Conservation (phyloP, 2,329 filamentous ascomycete species). For the Neofusicoccum sp. region DNA sequence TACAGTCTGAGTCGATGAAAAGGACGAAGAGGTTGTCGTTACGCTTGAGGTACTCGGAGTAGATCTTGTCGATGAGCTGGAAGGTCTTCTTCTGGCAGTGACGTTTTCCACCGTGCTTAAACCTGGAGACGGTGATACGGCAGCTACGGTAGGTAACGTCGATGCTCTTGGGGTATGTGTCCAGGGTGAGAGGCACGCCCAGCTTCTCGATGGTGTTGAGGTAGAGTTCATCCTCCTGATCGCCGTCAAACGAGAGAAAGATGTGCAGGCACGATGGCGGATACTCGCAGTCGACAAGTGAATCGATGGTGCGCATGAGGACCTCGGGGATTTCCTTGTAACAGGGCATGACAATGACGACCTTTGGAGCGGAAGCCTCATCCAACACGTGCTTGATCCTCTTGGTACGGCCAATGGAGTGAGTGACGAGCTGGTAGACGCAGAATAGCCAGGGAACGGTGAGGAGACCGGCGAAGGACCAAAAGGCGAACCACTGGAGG, state of each 20-base stretch:
- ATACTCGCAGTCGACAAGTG: constrained; percentile 90
- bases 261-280: constrained; percentile 89
- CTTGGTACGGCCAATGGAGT: constrained; percentile 77
- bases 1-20: constrained; percentile 97
- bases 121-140: constrained; percentile 85
- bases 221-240: constrained; percentile 84
- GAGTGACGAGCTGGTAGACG: constrained; percentile 85
- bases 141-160: constrained; percentile 81
- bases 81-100: constrained; percentile 93
- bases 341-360: constrained; percentile 94
- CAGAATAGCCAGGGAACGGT: constrained; percentile 91
- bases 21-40: constrained; percentile 94
- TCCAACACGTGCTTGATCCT: constrained; percentile 82
- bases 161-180: constrained; percentile 83
- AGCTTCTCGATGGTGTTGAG: constrained; percentile 81
- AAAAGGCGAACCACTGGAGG: constrained; percentile 95
- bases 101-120: constrained; percentile 89
- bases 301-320: constrained; percentile 82
- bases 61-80: constrained; percentile 89
- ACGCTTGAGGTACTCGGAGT: constrained; percentile 77
- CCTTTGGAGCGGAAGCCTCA: constrained; percentile 83
- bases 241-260: constrained; percentile 92
- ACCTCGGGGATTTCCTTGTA: constrained; percentile 88
- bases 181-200: constrained; percentile 73
- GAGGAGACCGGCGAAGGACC: constrained; percentile 81